These are phyloP conservation scores for Cercospora brassicicola DNA, from an alignment of 2,329 filamentous ascomycete species.

Conservation along the genomic window DNA sequence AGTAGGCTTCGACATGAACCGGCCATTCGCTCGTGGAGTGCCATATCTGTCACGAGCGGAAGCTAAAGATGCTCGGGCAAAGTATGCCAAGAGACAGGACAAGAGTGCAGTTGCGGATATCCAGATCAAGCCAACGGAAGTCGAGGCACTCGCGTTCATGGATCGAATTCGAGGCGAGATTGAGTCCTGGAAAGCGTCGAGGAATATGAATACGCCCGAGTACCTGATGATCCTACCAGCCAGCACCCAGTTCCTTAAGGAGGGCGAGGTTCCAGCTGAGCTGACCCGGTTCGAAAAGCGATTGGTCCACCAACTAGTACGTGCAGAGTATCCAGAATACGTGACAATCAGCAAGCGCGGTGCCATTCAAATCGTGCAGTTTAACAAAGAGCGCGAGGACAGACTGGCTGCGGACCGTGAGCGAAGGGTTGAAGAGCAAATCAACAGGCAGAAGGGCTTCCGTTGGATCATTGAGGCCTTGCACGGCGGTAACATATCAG, in stretches of 20 bases:
- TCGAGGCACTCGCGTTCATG: constrained; percentile 55
- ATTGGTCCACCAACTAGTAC: constrained; percentile 66
- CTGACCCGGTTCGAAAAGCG: constrained; percentile 63
- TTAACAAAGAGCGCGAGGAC: constrained; percentile 48
- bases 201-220: constrained; percentile 28
- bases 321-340: constrained; percentile 57
- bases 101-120: constrained; percentile 47
- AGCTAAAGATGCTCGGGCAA: constrained; percentile 50
- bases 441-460: constrained; percentile 50
- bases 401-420: constrained; percentile 43
- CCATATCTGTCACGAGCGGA: constrained; percentile 64
- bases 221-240: constrained; percentile 40
- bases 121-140: constrained; percentile 54
- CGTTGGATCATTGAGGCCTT: constrained; percentile 54
- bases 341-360: constrained; percentile 46
- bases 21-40: constrained; percentile 58
- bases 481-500: constrained; percentile 40
- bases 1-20: constrained; percentile 60
- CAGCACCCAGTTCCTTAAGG: constrained; percentile 20
- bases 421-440: constrained; percentile 43
- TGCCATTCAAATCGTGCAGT: constrained; percentile 46
- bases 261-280: constrained; percentile 30
- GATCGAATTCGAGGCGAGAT: constrained; percentile 49
- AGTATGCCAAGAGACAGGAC: constrained; percentile 47
- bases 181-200: constrained; percentile 47